phyloP scores from a whole-genome alignment of 1,284 basidiomycete species.

The Anthracocystis walkeri region DNA sequence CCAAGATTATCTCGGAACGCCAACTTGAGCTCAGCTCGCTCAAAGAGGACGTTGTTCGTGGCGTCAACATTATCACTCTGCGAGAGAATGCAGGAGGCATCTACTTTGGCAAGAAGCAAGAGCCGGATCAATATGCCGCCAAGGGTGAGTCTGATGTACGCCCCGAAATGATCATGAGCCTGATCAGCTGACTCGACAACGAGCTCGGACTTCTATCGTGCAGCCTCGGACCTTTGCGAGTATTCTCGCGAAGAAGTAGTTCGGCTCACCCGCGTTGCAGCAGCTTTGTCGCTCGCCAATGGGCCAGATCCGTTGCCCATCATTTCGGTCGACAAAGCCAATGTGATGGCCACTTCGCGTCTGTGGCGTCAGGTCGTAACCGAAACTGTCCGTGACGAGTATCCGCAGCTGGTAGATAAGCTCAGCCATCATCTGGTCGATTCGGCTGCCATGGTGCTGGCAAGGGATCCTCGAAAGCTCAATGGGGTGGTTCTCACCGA shows the following conservation, averaged over 20 bases:
- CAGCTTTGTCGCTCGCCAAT: constrained; percentile 80
- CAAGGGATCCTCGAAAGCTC: constrained; percentile 87
- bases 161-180: background rate
- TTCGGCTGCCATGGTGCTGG: constrained; percentile 95
- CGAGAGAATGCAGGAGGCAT: constrained; percentile 79
- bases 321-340: constrained; percentile 97
- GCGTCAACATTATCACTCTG: constrained; percentile 90
- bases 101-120: constrained; percentile 90
- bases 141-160: constrained; percentile 24
- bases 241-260: constrained; percentile 91
- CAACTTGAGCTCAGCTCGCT: constrained; percentile 88
- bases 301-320: constrained; percentile 83
- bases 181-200: background rate
- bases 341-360: constrained; percentile 92
- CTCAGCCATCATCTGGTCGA: constrained; percentile 83
- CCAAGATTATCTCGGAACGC: constrained; percentile 90
- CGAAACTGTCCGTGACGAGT: constrained; percentile 62
- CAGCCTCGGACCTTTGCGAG: constrained; percentile 53
- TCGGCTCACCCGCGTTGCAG: constrained; percentile 93
- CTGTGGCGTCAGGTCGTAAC: constrained; percentile 81
- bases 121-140: constrained; percentile 73
- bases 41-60: constrained; percentile 83
- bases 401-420: constrained; percentile 42
- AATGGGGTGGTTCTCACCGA: constrained; percentile 79
- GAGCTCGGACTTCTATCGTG: too few relatives aligned